Evolutionary conservation across 1,139 yeast species (phyloP), one percentile per base, ranked within the genome.

Genomic region (Suhomyces ambrosiae): DNA sequence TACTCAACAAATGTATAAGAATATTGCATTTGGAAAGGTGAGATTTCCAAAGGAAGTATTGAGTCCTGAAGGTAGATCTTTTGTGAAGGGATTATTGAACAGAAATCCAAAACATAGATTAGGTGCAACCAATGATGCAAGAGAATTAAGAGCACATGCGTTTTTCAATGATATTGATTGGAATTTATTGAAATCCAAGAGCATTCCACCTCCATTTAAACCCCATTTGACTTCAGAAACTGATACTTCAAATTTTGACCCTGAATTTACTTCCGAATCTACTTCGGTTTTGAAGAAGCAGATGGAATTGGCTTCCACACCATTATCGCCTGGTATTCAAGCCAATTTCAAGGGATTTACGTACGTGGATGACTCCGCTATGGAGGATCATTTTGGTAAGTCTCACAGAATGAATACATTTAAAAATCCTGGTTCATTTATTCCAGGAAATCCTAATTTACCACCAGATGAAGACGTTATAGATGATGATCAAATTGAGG

Each of bases 1-100:
- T 60, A 88, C 95, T 37, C 97, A 92, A 68, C 96, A 90, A 64
- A 92, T 92, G 97, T 92, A 92, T 69, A 90, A 90, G 67, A 92
- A 92, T 64, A 92, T 92, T 66, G 97, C 97, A 3, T 92, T 89
- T 66, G 97, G 98, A 46, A 92, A 92, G 61, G 97, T 92, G 21
- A 76, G 96, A 54, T 92, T 92, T 64, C 98, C 98, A 31, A 88
- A 90, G 59, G 97, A 92, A 57, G 94, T 92, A 9, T 71, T 92
- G 42, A 85, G 95, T 38, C 76, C 87, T 5, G 96, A 89, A 57
- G 97, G 97, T 27, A 78, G 97, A 46, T 82, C 92, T 7, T 92
- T 92, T 60, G 97, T 92, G 38, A 92, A 90, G 65, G 97, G 97
- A 1, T 71, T 92, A 45, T 74, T 92, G 55, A 92, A 92, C 65